Evolutionary conservation across 2,329 filamentous ascomycete species (phyloP).

Genomic region (Fusarium napiforme): DNA sequence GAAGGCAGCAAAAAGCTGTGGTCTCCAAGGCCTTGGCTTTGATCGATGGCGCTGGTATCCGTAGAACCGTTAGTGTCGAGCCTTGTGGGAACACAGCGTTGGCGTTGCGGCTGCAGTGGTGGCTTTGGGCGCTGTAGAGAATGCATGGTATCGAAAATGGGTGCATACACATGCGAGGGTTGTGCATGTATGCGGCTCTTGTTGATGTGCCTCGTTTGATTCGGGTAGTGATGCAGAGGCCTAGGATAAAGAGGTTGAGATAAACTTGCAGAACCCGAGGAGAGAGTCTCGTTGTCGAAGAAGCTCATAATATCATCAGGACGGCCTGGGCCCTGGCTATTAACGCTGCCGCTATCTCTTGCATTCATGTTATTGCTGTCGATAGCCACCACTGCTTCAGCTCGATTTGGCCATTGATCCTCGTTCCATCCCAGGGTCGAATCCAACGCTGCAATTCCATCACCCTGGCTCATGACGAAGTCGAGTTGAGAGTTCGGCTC

Average conservation of each 20-base stretch:
- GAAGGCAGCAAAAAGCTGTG: slow-evolving; percentile 41
- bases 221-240: slow-evolving; percentile 34
- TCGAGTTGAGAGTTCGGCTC: slow-evolving; percentile 25
- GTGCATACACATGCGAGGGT: slow-evolving; percentile 33
- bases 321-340: slow-evolving; percentile 26
- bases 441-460: slow-evolving; percentile 36
- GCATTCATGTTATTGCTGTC: slow-evolving; percentile 24
- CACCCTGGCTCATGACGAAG: slow-evolving; percentile 43
- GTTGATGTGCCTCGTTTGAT: slow-evolving; percentile 21
- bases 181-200: slow-evolving; percentile 28
- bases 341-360: slow-evolving; percentile 27
- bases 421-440: slow-evolving; percentile 37
- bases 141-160: slow-evolving; percentile 31
- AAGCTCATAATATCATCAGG: slow-evolving; percentile 43
- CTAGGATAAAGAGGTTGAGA: slow-evolving; percentile 32
- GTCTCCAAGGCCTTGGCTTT: slow-evolving; percentile 30
- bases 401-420: slow-evolving; percentile 29
- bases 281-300: slow-evolving; percentile 44
- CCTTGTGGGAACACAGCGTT: slow-evolving; percentile 25
- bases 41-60: slow-evolving; percentile 7
- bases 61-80: slow-evolving; percentile 19
- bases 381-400: slow-evolving; percentile 22
- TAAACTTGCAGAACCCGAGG: slow-evolving; percentile 36
- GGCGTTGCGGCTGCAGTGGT: slow-evolving; percentile 26
- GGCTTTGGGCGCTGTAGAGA: slow-evolving; percentile 26